Evolutionary conservation across 108 stramenopile genomes (phyloP), one percentile per base, ranked within the genome.

Genomic region (Conticribra weissflogii): DNA sequence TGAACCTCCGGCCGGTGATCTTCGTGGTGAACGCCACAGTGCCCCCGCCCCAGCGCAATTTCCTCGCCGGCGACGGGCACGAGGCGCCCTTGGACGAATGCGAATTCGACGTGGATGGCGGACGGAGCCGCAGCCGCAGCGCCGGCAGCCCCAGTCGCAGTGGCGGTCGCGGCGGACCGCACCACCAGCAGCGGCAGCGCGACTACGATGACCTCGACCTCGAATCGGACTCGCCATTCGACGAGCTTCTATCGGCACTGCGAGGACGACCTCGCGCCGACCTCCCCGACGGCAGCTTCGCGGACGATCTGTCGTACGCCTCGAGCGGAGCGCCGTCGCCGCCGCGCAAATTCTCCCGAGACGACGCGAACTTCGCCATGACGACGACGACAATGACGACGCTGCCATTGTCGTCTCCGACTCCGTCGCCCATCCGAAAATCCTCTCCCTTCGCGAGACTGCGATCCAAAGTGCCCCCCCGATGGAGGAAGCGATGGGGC

Each of bases 11-110:
- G 22, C 62, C 62, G 1, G 47, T 63, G 17, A 47, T 63, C 16
- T 63, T 63, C 34, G 62, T 49, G 3, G 62, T 63, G 2, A 18
- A 63, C 23, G 8, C 62, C 62, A 63, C 48, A 2, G 16, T 36
- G 32, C 24, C 8, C 18, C 62, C 15, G 22, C 44, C 15, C 30
- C 36, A 22, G 3, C 3, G 3, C 18, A 3, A 3, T 33, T n/a
- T 2, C 33, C 28, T 22, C 5, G 30, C 33, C 31, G 5, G 32
- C 9, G 18, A 22, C 36, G 14, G 31, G 16, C 30, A 30, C n/a
- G n/a, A n/a, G n/a, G n/a, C n/a, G n/a, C n/a, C n/a, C n/a, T n/a
- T n/a, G n/a, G n/a, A n/a, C n/a, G n/a, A n/a, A n/a, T n/a, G n/a
- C n/a, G n/a, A n/a, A n/a, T n/a, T n/a, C n/a, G n/a, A n/a, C n/a